Conservation (phyloP, 106 monocot genomes). For the Dendrobium nobile region DNA sequence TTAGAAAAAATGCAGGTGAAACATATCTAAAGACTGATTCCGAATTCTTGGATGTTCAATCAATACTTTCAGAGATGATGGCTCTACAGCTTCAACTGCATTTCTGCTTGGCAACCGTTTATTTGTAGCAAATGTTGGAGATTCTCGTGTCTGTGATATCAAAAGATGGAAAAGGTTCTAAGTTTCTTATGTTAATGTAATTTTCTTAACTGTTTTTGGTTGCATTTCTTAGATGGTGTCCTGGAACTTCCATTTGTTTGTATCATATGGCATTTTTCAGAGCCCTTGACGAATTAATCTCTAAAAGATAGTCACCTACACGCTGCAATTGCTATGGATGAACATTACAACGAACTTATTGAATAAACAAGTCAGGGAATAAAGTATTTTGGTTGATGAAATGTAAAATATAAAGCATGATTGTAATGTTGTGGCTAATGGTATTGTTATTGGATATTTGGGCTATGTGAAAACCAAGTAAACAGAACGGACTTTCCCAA, state of each 20-base stretch:
- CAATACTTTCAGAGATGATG: slow-evolving; percentile 73
- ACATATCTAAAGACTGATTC: slow-evolving; percentile 75
- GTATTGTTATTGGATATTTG: not conserved
- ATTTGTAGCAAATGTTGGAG: slow-evolving; percentile 90
- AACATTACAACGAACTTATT: too few relatives aligned
- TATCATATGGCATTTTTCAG: too few relatives aligned
- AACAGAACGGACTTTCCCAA: not conserved
- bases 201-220: too few relatives aligned
- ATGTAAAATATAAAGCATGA: not conserved
- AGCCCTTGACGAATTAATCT: too few relatives aligned
- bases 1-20: slow-evolving; percentile 43
- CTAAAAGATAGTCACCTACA: too few relatives aligned
- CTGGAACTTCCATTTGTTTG: too few relatives aligned
- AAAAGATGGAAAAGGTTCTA: slow-evolving; percentile 66
- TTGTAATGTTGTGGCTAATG: not conserved
- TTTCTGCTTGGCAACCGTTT: slow-evolving; percentile 72
- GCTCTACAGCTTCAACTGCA: slow-evolving; percentile 85
- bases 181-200: not conserved
- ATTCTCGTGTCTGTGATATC: slow-evolving; percentile 27
- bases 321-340: too few relatives aligned
- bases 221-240: too few relatives aligned
- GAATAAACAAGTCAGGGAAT: too few relatives aligned
- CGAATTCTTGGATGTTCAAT: slow-evolving; percentile 69
- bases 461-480: not conserved
- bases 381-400: not conserved